Conservation (phyloP, 805 yeast species). For the Yarrowia osloensis region DNA sequence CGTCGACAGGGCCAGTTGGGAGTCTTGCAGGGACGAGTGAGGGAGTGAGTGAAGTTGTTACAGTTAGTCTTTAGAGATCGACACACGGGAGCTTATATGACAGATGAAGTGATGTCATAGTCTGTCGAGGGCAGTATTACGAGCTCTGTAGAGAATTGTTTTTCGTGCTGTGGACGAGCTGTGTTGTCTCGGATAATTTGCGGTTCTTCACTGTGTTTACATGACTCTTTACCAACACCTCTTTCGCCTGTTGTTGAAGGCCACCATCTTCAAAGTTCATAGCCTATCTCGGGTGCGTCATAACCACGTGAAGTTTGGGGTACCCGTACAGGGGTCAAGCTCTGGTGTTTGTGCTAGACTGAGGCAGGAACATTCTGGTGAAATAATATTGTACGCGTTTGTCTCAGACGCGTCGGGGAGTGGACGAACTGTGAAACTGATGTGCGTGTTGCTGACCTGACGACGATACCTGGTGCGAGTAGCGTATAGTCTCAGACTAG, state of each 20-base stretch:
- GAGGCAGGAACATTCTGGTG: not conserved
- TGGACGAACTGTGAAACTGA: too few species aligned
- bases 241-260: not conserved
- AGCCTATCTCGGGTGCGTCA: not conserved
- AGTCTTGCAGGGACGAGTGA: not conserved
- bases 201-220: too few species aligned
- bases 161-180: too few species aligned
- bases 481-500: too few species aligned
- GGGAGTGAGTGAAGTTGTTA: not conserved
- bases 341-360: not conserved
- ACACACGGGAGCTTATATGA: not conserved
- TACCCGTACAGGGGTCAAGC: not conserved
- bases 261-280: not conserved
- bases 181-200: too few species aligned
- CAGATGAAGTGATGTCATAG: not conserved
- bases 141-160: too few species aligned
- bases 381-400: not conserved
- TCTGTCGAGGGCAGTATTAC: too few species aligned
- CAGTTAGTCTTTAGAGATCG: not conserved
- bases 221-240: not conserved
- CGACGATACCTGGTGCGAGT: too few species aligned
- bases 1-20: not conserved
- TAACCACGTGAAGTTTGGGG: constrained; percentile 2
- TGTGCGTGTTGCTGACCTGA: too few species aligned
- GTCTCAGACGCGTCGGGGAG: not conserved